These are phyloP conservation scores for Acacia crassicarpa DNA, from an alignment of 306 rosid species.

Conservation along the genomic window DNA sequence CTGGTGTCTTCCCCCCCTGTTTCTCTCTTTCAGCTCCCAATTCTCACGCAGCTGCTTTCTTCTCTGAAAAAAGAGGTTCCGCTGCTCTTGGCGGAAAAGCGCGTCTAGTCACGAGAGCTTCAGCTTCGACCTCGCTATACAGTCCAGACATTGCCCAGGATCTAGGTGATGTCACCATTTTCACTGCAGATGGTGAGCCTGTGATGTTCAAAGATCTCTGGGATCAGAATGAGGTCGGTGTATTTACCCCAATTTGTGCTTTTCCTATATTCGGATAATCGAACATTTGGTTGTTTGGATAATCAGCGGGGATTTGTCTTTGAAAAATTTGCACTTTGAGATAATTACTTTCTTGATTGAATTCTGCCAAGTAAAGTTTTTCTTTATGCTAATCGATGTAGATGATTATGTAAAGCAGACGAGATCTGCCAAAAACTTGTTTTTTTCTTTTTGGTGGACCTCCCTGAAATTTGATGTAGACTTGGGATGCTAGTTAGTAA, in stretches of 20 bases:
- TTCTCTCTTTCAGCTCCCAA: conserved; percentile 14
- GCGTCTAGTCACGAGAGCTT: conserved; percentile 42
- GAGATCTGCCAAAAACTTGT: neutral
- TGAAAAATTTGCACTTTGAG: neutral
- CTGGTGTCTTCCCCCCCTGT: conserved; percentile 13
- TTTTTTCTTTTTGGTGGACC: too few species aligned
- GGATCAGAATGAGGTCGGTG: conserved; percentile 66
- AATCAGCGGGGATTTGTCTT: neutral
- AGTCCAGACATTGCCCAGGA: conserved; percentile 39
- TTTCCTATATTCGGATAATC: neutral
- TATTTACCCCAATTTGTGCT: neutral
- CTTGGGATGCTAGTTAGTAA: neutral
- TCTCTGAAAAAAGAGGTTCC: conserved; percentile 25
- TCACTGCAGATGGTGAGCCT: conserved; percentile 69
- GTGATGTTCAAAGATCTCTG: conserved; percentile 67
- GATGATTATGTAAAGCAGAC: neutral
- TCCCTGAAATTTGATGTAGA: neutral
- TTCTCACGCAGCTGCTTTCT: neutral
- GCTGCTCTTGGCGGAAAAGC: conserved; percentile 13
- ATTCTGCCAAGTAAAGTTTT: neutral
- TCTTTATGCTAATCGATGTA: neutral
- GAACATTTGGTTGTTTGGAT: neutral
- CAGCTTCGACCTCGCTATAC: conserved; percentile 47
- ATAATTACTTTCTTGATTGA: neutral
- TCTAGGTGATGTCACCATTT: conserved; percentile 56